Conservation (phyloP, 768 basidiomycete genomes). For the Calocera viscosa region DNA sequence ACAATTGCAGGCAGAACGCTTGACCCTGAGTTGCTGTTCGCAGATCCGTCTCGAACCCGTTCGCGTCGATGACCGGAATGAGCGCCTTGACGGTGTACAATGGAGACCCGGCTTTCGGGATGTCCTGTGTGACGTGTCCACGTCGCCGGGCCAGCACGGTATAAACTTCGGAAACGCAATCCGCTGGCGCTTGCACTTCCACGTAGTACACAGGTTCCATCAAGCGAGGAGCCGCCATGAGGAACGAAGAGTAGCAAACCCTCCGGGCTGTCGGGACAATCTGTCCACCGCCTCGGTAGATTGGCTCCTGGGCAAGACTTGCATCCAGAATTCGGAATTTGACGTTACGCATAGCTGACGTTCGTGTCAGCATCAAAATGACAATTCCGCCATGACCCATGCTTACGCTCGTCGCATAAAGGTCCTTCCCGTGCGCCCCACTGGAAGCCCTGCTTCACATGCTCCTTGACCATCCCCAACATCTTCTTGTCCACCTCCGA, state of each 20-base stretch:
- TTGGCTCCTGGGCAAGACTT: slow-evolving; percentile 83
- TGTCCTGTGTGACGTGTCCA: slow-evolving; percentile 98
- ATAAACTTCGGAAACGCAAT: slow-evolving; percentile 97
- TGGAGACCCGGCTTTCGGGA: slow-evolving; percentile 95
- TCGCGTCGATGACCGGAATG: slow-evolving; percentile 96
- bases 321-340: slow-evolving; percentile 95
- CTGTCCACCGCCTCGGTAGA: slow-evolving; percentile 95
- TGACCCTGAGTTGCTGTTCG: slow-evolving; percentile 96
- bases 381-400: not conserved
- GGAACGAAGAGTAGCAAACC: slow-evolving; percentile 97
- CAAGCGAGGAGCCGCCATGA: slow-evolving; percentile 90
- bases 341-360: slow-evolving; percentile 88
- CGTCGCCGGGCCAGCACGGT: slow-evolving; percentile 95
- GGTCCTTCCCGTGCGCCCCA: slow-evolving; percentile 98
- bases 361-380: slow-evolving; percentile 7
- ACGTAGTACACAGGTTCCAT: slow-evolving; percentile 99
- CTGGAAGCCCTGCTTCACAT: slow-evolving; percentile 98
- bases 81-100: slow-evolving; percentile 96
- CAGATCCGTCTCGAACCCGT: slow-evolving; percentile 96
- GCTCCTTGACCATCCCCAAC: slow-evolving; percentile 77
- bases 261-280: slow-evolving; percentile 98
- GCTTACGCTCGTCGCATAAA: slow-evolving; percentile 94
- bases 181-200: slow-evolving; percentile 97
- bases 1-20: slow-evolving; percentile 95
- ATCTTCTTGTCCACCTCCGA: slow-evolving; percentile 91